phyloP scores from a whole-genome alignment of 2,329 filamentous ascomycete genomes.

The Immersiporthe knoxdaviesiana region DNA sequence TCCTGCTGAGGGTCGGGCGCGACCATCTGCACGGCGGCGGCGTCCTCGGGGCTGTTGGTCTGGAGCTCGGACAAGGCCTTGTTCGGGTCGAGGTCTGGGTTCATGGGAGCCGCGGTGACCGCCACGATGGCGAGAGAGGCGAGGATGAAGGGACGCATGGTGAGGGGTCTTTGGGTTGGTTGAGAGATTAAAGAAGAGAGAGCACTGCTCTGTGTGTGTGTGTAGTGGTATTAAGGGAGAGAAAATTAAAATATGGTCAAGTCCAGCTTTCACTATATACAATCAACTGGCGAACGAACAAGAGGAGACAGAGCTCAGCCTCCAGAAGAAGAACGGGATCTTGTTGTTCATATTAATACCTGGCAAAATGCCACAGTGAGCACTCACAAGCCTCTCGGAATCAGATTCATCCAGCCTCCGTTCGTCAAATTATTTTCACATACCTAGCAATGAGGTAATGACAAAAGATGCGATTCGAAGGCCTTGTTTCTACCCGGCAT shows the following conservation, averaged over 20 bases:
- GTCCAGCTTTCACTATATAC: conserved; percentile 15
- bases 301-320: background rate
- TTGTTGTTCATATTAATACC: background rate
- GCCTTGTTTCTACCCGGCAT: conserved; percentile 4
- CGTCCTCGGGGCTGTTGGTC: conserved; percentile 17
- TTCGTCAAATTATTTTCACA: background rate
- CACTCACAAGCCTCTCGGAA: background rate
- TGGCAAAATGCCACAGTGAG: background rate
- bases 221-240: background rate
- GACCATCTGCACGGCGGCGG: conserved; percentile 22
- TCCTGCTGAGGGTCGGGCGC: conserved; percentile 15
- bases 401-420: background rate
- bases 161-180: background rate
- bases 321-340: background rate
- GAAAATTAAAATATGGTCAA: background rate
- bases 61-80: conserved; percentile 14
- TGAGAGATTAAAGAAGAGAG: background rate
- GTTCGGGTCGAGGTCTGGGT: conserved; percentile 16
- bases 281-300: background rate
- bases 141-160: conserved; percentile 24
- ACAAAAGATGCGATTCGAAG: conserved; percentile 19
- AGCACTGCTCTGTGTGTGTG: conserved; percentile 28
- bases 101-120: conserved; percentile 19
- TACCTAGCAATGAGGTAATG: background rate
- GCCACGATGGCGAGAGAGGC: conserved; percentile 20